phyloP scores from a whole-genome alignment of 441 rosid genomes.

The Gossypium lobatum region DNA sequence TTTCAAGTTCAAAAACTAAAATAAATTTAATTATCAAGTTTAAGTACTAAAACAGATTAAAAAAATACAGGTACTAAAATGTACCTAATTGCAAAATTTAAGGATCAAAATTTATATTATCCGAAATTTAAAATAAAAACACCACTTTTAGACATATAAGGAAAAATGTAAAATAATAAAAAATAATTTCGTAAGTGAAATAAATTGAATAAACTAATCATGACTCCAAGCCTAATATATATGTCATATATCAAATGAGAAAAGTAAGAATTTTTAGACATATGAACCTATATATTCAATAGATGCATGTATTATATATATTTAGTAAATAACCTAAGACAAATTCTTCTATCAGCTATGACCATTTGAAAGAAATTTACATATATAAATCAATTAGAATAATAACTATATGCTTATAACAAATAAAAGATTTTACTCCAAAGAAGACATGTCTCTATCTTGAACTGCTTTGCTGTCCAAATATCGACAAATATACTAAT shows the following conservation, averaged over 20 bases:
- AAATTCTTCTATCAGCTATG: background rate
- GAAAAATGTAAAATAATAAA: background rate
- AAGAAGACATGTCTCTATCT: slow-evolving; percentile 7
- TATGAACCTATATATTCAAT: background rate
- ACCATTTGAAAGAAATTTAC: background rate
- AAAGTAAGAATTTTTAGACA: background rate
- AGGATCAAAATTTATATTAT: too few species aligned
- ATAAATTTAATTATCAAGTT: too few species aligned
- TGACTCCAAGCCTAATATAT: background rate
- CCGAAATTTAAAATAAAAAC: too few species aligned
- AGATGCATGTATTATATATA: background rate
- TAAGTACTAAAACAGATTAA: too few species aligned
- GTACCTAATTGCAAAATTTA: too few species aligned
- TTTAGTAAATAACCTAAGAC: background rate
- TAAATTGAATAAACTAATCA: background rate
- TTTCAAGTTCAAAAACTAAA: too few species aligned
- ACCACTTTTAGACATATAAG: too few species aligned
- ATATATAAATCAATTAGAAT: background rate
- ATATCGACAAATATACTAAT: slow-evolving; percentile 4
- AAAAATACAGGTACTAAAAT: too few species aligned
- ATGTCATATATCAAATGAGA: background rate
- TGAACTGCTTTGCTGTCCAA: slow-evolving; percentile 10
- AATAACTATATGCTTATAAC: background rate
- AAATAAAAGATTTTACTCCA: background rate
- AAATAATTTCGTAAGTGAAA: background rate